phyloP scores from a whole-genome alignment of 331 rosid genomes.

The Arachis monticola region DNA sequence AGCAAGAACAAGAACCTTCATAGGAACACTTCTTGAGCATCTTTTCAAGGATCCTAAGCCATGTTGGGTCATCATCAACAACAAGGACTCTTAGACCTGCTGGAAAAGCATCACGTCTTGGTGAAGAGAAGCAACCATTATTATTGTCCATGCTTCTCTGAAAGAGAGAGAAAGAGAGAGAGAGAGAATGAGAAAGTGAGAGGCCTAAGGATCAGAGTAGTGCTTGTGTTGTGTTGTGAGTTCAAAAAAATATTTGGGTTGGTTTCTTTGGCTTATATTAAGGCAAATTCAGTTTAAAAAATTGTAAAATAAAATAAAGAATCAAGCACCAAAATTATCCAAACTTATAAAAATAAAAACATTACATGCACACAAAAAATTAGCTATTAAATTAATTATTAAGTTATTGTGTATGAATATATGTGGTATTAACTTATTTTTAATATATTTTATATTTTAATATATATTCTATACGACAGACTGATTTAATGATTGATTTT shows the following conservation, averaged over 20 bases:
- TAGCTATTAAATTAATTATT: no score
- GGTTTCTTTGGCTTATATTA: conserved; percentile 43
- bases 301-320: no score
- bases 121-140: conserved; percentile 75
- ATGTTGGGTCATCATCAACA: conserved; percentile 96
- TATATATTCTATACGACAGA: no score
- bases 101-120: conserved; percentile 75
- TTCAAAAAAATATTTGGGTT: conserved; percentile 33
- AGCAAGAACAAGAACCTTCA: conserved; percentile 58
- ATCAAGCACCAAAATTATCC: no score
- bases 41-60: conserved; percentile 97
- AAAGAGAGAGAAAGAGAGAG: no score
- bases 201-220: not conserved
- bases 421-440: no score
- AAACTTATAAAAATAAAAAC: no score
- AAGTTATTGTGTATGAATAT: no score
- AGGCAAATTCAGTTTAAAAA: conserved; percentile 5
- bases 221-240: conserved; percentile 26
- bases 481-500: no score
- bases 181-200: not conserved
- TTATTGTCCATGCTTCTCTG: conserved; percentile 58
- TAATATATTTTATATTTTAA: no score
- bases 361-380: no score
- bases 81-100: conserved; percentile 92
- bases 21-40: conserved; percentile 94